Base-by-base conservation (phyloP, 805 yeast genomes). In the Wickerhamiella nectarea region DNA sequence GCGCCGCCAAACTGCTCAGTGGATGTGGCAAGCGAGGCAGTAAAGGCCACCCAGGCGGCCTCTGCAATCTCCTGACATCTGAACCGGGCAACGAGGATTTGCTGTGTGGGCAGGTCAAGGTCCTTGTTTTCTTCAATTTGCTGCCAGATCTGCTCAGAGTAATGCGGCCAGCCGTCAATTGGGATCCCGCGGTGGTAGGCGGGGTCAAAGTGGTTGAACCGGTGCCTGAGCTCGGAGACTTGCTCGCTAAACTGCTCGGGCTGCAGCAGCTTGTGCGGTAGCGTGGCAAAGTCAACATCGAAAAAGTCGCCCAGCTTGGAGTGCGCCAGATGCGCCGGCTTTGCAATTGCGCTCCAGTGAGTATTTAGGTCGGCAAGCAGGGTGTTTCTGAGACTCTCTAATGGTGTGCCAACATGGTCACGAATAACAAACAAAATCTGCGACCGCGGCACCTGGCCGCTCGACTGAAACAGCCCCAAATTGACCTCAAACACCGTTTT, bases 401-500 rank as follows among this genome's bases (percentile, higher is more conserved):
- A 61, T 1, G 97, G 93, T 0, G 97, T 87, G 1, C 95, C 96
- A 18, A 86, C 70, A 60, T 82, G 87, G 62, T 91, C 98, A 56
- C 98, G 74, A 42, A 91, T 80, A 22, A 91, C 97, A 65, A 91
- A 87, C 49, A 91, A 64, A 28, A 62, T 56, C 24, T 56, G 50
- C 3, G 62, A 55, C 7, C 59, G 52, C 52, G 76, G 79, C 29
- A 62, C 57, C 38, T 59, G 67, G 48, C 61, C 58, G 33, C 66
- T 69, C 36, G 73, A 68, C 39, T 87, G 89, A 61, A 91, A 91
- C 29, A 91, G 66, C 2, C 91, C 74, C 51, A 91, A 65, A 60
- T 91, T 89, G 25, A 91, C 98, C 58, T 91, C 98, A 63, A 91
- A 86, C 3, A 91, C 98, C 0, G 98, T 91, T 58, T 87, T 87